Percentiles rank a stretch among this genome's conserved stretches.
Evolutionary conservation across 1,284 basidiomycete genomes (phyloP).

Genomic region (Neotropicomus parvogracilis): DNA sequence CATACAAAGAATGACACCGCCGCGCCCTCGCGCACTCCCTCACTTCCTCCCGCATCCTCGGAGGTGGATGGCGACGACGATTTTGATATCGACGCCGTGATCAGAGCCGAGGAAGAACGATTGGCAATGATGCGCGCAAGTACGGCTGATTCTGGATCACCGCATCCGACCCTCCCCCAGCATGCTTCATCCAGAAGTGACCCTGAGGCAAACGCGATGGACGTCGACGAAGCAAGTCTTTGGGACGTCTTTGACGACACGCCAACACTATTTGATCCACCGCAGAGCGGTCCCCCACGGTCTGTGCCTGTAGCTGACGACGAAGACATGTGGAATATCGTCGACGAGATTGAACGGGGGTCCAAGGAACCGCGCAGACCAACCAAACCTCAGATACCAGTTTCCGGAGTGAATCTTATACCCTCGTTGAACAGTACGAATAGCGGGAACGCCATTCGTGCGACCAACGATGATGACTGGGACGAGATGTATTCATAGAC

Average conservation of each 20-base stretch:
- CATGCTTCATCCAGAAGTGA: slow-evolving; percentile 16
- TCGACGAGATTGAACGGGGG: slow-evolving; percentile 42
- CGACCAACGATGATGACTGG: slow-evolving; percentile 41
- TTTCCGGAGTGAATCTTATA: slow-evolving; percentile 21
- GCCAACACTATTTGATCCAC: slow-evolving; percentile 10
- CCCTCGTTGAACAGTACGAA: slow-evolving; percentile 28
- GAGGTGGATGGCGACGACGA: slow-evolving; percentile 53
- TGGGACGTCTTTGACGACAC: slow-evolving; percentile 42
- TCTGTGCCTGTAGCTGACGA: slow-evolving; percentile 40
- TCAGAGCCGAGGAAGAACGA: slow-evolving; percentile 47
- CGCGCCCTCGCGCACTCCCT: slow-evolving; percentile 35
- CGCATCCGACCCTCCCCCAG: slow-evolving; percentile 6
- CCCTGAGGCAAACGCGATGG: slow-evolving; percentile 23
- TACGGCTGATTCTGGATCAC: slow-evolving; percentile 5
- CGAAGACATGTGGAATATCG: slow-evolving; percentile 66
- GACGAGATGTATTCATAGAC: slow-evolving; percentile 51
- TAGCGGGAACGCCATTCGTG: slow-evolving; percentile 14
- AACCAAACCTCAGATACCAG: slow-evolving; percentile 14
- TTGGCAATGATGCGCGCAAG: slow-evolving; percentile 19
- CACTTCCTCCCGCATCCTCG: slow-evolving; percentile 48
- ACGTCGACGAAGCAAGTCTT: slow-evolving; percentile 51
- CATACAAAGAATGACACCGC: slow-evolving; percentile 9
- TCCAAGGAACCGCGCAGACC: slow-evolving; percentile 2
- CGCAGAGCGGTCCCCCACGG: slow-evolving; percentile 3
- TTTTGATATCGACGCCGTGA: slow-evolving; percentile 52